These are phyloP conservation scores for Ormosia emarginata DNA, from an alignment of 306 rosid genomes.

Conservation along the genomic window DNA sequence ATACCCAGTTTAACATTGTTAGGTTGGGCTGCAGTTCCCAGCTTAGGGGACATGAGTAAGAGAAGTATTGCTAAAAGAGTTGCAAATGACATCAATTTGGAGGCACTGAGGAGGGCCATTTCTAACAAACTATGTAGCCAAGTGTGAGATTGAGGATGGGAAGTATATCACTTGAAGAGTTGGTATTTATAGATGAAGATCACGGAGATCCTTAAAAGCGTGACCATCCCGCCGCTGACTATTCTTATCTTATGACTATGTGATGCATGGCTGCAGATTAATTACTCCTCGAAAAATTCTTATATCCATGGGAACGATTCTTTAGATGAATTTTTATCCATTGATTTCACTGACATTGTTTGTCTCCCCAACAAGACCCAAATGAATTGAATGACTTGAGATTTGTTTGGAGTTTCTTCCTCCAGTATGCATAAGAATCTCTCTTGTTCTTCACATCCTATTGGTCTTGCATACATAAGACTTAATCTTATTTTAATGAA, in stretches of 20 bases:
- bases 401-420: no score
- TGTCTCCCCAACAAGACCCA: no score
- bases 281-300: no score
- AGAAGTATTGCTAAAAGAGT: neutral
- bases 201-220: neutral
- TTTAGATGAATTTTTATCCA: no score
- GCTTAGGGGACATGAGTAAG: neutral
- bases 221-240: neutral
- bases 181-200: neutral
- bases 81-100: conserved; percentile 2
- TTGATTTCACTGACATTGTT: no score
- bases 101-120: neutral
- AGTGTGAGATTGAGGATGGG: neutral
- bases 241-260: neutral
- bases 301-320: no score
- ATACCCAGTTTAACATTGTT: neutral
- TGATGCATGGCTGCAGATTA: no score
- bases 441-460: no score
- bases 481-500: no score
- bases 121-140: neutral
- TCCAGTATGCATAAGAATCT: no score
- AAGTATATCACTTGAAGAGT: neutral
- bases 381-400: no score
- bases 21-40: neutral
- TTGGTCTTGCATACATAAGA: no score